A percentile compares a stretch with the other conserved stretches of the same genome.
phyloP scores from a whole-genome alignment of 176 grass and related monocot species.

The Triticum urartu region DNA sequence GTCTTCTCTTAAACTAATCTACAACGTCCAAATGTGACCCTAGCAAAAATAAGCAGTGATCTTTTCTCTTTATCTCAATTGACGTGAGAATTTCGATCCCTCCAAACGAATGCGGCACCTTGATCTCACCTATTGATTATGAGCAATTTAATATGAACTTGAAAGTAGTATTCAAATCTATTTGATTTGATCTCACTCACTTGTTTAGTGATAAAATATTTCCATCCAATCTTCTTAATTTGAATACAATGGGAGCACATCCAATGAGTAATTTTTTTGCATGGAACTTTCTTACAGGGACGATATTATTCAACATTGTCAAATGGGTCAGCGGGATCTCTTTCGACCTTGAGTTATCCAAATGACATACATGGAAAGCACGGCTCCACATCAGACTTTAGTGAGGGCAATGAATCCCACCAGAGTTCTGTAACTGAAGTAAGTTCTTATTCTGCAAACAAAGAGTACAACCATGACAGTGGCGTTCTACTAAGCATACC shows the following conservation, averaged over 20 bases:
- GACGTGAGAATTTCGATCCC: neutral
- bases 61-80: neutral
- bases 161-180: conserved; percentile 1
- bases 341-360: conserved; percentile 41
- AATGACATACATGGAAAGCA: conserved; percentile 29
- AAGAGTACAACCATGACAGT: conserved; percentile 29
- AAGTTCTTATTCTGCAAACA: conserved; percentile 57
- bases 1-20: neutral
- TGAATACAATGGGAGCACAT: conserved; percentile 11
- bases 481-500: conserved; percentile 26
- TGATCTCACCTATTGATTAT: neutral
- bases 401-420: conserved; percentile 50
- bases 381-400: conserved; percentile 35
- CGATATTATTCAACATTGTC: conserved; percentile 68
- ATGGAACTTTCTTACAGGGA: conserved; percentile 55
- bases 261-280: neutral
- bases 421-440: conserved; percentile 75
- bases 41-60: neutral
- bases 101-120: neutral
- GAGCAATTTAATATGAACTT: conserved; percentile 8
- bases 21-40: neutral
- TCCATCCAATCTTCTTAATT: neutral
- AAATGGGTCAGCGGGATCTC: conserved; percentile 52
- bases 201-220: neutral
- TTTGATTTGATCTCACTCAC: neutral